Conservation (phyloP, 2,329 filamentous ascomycete genomes). For the Clonostachys rosea region DNA sequence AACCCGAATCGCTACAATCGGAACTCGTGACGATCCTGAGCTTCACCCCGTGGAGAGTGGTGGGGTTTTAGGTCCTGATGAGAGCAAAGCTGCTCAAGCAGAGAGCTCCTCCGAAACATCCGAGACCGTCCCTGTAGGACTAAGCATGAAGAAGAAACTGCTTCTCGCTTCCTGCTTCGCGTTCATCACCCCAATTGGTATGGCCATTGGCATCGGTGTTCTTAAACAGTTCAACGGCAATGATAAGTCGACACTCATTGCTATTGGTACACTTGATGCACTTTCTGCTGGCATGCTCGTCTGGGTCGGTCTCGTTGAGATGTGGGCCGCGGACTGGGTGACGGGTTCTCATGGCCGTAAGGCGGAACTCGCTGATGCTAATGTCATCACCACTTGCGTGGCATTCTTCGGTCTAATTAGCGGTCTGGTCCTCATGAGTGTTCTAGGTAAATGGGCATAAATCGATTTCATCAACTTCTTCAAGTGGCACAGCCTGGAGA, state of each 20-base stretch:
- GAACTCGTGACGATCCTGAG: conserved; percentile 10
- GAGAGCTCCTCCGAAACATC: conserved; percentile 4
- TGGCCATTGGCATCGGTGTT: conserved; percentile 75
- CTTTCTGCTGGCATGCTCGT: conserved; percentile 70
- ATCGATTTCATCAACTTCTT: too few relatives aligned
- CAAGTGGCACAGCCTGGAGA: not conserved
- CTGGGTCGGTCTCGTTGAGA: conserved; percentile 79
- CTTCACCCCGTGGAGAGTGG: conserved; percentile 8
- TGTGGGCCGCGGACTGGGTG: conserved; percentile 74
- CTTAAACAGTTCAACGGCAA: conserved; percentile 70
- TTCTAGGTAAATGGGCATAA: conserved; percentile 72
- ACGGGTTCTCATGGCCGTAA: conserved; percentile 31
- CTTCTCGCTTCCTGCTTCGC: conserved; percentile 61
- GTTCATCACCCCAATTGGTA: conserved; percentile 70
- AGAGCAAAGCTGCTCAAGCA: conserved; percentile 14
- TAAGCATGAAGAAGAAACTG: conserved; percentile 46
- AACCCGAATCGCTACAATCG: conserved; percentile 61
- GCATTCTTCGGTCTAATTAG: conserved; percentile 50
- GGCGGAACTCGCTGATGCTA: conserved; percentile 48
- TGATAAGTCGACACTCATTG: conserved; percentile 61
- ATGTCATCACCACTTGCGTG: conserved; percentile 37
- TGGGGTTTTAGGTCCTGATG: conserved; percentile 3
- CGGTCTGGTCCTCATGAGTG: conserved; percentile 65
- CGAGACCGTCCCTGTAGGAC: conserved; percentile 7
- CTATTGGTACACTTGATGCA: conserved; percentile 70